These are phyloP conservation scores for Erysimum cheiranthoides DNA, from an alignment of 345 rosid genomes.

Conservation along the genomic window DNA sequence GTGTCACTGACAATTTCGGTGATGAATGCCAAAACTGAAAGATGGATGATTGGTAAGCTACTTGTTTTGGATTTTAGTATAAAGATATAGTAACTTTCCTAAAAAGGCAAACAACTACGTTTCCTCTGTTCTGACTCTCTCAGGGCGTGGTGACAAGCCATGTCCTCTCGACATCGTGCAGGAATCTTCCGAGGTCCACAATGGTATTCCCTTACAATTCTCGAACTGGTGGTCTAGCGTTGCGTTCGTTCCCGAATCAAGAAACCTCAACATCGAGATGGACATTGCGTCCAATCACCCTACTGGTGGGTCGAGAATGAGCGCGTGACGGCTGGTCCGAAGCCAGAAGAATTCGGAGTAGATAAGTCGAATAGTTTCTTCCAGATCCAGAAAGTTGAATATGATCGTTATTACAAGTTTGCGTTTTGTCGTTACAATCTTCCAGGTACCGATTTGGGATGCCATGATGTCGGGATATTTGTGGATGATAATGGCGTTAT, in stretches of 20 bases:
- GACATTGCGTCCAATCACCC: background rate
- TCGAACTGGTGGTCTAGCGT: background rate
- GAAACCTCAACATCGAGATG: background rate
- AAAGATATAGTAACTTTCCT: too few relatives aligned
- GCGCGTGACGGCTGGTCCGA: background rate
- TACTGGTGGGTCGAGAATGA: background rate
- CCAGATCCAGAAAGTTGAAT: background rate
- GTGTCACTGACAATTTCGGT: too few relatives aligned
- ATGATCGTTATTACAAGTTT: background rate
- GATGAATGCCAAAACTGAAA: too few relatives aligned
- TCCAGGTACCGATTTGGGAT: too few relatives aligned
- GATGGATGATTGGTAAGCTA: too few relatives aligned
- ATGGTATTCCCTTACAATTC: background rate
- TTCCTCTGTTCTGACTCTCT: background rate
- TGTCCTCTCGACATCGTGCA: background rate
- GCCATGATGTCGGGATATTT: background rate
- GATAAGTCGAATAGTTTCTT: too few relatives aligned
- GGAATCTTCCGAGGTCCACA: background rate
- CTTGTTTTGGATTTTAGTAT: too few relatives aligned
- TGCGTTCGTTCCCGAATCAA: background rate
- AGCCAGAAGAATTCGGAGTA: too few relatives aligned
- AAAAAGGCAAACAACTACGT: too few relatives aligned
- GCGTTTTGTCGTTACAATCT: too few relatives aligned
- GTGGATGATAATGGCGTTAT: background rate
- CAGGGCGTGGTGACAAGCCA: background rate